Base-by-base conservation (phyloP, 2,329 filamentous ascomycete genomes). In the Fusarium drepaniforme region DNA sequence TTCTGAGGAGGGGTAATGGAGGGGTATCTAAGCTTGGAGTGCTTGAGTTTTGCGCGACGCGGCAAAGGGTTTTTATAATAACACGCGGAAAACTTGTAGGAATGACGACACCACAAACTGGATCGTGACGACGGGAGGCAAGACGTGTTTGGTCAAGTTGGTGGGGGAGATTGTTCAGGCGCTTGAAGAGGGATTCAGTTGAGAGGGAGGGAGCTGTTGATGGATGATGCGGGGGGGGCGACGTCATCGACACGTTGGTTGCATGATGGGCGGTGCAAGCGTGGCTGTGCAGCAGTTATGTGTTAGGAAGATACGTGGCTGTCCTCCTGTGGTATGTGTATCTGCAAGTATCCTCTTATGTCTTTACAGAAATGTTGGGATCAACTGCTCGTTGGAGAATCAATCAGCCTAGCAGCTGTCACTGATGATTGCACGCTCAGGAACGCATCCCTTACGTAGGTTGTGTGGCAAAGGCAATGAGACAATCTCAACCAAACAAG, bases 201-300 rank as follows among this genome's bases (percentile, higher is more conserved):
- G 33, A 53, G 66, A 64, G 56, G 57, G 74, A 78, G 75, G 75
- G 65, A 79, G 74, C 75, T 77, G 60, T 72, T 66, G 65, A 63
- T 67, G 58, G 40, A 44, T 63, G 58, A 35, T 74, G 79, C 74
- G 79, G 79, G 79, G 79, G n/a, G 37, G 66, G 73, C 77, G 72
- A 80, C 79, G 78, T 80, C 79, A 80, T 80, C 77, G 71, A 74
- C 42, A 66, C 42, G 42, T 42, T 56, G 72, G 63, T 79, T 70
- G 74, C 71, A 75, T 75, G 77, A 77, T 75, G 67, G 62, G 69
- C 68, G 68, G 71, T 71, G 73, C 70, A 75, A 16, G 23, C 74
- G 73, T 76, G 75, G 75, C 73, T 68, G 74, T 72, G 69, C 66
- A 70, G 35, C 12, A 30, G 8, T 21, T n/a, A 6, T 1, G 8